Base-by-base conservation (phyloP, 1,139 yeast species). In the Kodamaea alishanica region DNA sequence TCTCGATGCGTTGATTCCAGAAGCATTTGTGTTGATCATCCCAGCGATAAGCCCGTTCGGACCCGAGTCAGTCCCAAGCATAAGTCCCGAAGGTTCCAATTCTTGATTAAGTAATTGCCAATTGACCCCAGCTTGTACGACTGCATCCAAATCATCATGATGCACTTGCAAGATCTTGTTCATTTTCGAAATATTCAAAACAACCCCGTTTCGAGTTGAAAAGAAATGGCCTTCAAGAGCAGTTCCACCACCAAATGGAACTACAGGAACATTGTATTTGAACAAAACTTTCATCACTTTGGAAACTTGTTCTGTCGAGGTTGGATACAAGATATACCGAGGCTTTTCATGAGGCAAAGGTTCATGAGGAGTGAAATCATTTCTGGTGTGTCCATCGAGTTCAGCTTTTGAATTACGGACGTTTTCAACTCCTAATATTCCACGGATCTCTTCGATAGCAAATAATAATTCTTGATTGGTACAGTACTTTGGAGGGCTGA, bases 181-280 rank as follows among this genome's bases (percentile, higher is more conserved):
- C 75, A 70, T 68, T 32, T 49, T 50, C 22, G 84, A 65, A 1
- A 70, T 66, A 43, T 70, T 69, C 38, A 70, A 38, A 11, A 68
- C 65, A 5, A 69, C 55, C 2, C 61, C 59, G 9, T 54, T 61
- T 30, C 76, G 45, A 3, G 75, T 69, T 7, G 73, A 66, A 43
- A 56, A 64, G 46, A 70, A 67, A 48, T 70, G 75, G 2, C 76
- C 75, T 44, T 70, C 76, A 22, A 70, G 50, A 4, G 74, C 66
- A 0, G 75, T 65, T 0, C 75, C 75, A 0, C 75, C 76, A 2
- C 88, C 75, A 53, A 74, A 86, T 6, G 96, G 95, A 24, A 88
- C 84, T 20, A 69, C 70, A 1, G 76, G 76, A 0, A 70, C 73
- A 25, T 49, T 54, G 45, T 59, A 61, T 33, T 62, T 45, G 45